These are phyloP conservation scores for Xylaria sp. DNA, from an alignment of 2,329 filamentous ascomycete genomes.

Conservation along the genomic window DNA sequence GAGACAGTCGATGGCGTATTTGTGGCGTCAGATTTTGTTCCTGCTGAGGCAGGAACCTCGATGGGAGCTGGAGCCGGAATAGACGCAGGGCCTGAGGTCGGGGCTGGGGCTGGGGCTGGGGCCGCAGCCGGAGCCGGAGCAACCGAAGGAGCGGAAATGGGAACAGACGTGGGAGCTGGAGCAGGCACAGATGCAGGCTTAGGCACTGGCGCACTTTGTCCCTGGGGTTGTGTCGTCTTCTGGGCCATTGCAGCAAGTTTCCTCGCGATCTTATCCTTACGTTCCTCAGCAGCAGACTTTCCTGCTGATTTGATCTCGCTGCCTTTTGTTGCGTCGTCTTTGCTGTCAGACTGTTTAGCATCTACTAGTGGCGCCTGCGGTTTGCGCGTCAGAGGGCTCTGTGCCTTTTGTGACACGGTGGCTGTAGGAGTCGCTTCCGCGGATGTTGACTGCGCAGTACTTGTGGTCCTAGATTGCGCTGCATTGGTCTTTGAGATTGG, in stretches of 20 bases:
- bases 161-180: not conserved
- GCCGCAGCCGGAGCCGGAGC: slow-evolving; percentile 15
- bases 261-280: slow-evolving; percentile 51
- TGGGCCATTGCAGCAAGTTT: slow-evolving; percentile 51
- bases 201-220: slow-evolving; percentile 25
- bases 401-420: slow-evolving; percentile 25
- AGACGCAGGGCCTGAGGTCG: slow-evolving; percentile 28
- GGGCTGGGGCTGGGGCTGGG: slow-evolving; percentile 18
- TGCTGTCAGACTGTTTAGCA: slow-evolving; percentile 12
- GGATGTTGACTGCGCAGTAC: slow-evolving; percentile 20
- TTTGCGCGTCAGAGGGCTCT: slow-evolving; percentile 18
- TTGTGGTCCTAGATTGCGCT: slow-evolving; percentile 21
- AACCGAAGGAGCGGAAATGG: not conserved
- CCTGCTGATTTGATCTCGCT: slow-evolving; percentile 36
- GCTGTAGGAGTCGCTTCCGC: slow-evolving; percentile 11
- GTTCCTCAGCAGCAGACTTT: slow-evolving; percentile 51
- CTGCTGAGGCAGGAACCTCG: slow-evolving; percentile 11
- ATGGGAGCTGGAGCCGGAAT: slow-evolving; percentile 13
- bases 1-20: slow-evolving; percentile 53
- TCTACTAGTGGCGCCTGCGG: slow-evolving; percentile 24
- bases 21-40: slow-evolving; percentile 22
- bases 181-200: slow-evolving; percentile 15
- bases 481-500: slow-evolving; percentile 44
- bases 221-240: slow-evolving; percentile 45
- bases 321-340: slow-evolving; percentile 20